Percentiles rank a stretch among this genome's conserved stretches.
phyloP scores from a whole-genome alignment of 495 filamentous ascomycete species.

The Aspergillus panamensis region DNA sequence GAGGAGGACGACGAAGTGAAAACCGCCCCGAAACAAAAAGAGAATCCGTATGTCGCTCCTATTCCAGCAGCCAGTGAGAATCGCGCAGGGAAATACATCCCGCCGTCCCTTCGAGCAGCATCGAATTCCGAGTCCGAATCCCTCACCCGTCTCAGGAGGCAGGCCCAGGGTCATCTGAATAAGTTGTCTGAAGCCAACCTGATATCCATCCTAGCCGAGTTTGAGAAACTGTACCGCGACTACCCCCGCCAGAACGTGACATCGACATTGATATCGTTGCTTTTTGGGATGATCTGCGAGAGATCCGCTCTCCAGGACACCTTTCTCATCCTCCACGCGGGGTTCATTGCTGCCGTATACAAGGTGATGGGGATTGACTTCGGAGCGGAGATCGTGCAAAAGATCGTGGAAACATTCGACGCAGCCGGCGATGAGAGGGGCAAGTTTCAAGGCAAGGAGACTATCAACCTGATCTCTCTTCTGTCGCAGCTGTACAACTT shows the following conservation, averaged over 20 bases:
- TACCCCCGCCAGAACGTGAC: constrained; percentile 82
- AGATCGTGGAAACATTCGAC: constrained; percentile 66
- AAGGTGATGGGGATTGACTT: constrained; percentile 83
- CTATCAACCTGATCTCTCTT: constrained; percentile 75
- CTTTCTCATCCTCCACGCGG: constrained; percentile 85
- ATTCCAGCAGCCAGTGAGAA: constrained; percentile 25
- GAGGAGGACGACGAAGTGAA: constrained; percentile 33
- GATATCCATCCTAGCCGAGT: constrained; percentile 70
- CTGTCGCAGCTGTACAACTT: constrained; percentile 89
- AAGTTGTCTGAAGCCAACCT: constrained; percentile 88
- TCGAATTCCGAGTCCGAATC: constrained; percentile 62
- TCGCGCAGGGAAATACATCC: constrained; percentile 69
- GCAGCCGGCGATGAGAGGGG: constrained; percentile 36
- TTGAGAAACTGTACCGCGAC: constrained; percentile 77
- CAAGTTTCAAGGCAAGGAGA: constrained; percentile 59
- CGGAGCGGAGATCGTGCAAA: constrained; percentile 78
- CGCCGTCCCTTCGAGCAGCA: constrained; percentile 72
- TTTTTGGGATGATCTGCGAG: constrained; percentile 74
- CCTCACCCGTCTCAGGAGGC: constrained; percentile 65
- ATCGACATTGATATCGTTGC: constrained; percentile 65
- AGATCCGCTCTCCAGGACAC: constrained; percentile 74
- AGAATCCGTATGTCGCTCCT: constrained; percentile 65
- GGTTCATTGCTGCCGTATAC: constrained; percentile 84
- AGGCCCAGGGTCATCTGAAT: constrained; percentile 86
- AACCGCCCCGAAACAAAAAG: constrained; percentile 39